phyloP scores from a whole-genome alignment of 75 land plant genomes.

The Larix kaempferi region DNA sequence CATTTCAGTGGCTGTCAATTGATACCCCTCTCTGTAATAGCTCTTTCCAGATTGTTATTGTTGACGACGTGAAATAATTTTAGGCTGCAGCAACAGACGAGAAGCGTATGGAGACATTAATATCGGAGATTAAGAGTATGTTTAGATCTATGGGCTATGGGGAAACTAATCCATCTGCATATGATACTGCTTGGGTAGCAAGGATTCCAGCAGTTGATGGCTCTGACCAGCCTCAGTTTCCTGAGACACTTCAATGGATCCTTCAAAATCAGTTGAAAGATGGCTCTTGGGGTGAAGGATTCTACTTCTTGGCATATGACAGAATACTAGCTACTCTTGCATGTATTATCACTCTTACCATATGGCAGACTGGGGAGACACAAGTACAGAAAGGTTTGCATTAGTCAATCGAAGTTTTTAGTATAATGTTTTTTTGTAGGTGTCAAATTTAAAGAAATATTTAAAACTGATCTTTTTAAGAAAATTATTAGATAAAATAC shows the following conservation, averaged over 20 bases:
- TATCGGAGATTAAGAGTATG: neutral
- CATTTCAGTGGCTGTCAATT: too few relatives aligned
- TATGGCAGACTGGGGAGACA: constrained; percentile 23
- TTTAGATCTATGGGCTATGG: constrained; percentile 2
- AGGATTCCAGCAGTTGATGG: constrained; percentile 30
- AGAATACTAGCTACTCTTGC: constrained; percentile 39
- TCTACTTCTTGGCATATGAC: constrained; percentile 32
- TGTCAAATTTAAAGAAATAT: too few relatives aligned
- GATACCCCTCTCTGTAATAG: too few relatives aligned
- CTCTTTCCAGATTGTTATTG: too few relatives aligned
- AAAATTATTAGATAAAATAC: too few relatives aligned
- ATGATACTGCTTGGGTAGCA: constrained; percentile 59
- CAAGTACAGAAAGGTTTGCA: constrained; percentile 24
- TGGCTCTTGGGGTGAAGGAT: constrained; percentile 53
- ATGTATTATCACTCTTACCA: constrained; percentile 32
- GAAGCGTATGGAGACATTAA: neutral
- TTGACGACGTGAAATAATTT: too few relatives aligned
- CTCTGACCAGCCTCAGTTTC: constrained; percentile 32
- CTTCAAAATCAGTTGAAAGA: constrained; percentile 43
- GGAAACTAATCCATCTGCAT: constrained; percentile 19
- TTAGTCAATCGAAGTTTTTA: too few relatives aligned
- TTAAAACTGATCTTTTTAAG: too few relatives aligned
- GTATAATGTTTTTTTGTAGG: too few relatives aligned
- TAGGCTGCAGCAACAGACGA: neutral
- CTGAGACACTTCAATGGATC: constrained; percentile 38